Percentiles rank a stretch among this genome's conserved stretches.
phyloP scores from a whole-genome alignment of 2,329 filamentous ascomycete genomes.

The Tolypocladium cylindrosporum region DNA sequence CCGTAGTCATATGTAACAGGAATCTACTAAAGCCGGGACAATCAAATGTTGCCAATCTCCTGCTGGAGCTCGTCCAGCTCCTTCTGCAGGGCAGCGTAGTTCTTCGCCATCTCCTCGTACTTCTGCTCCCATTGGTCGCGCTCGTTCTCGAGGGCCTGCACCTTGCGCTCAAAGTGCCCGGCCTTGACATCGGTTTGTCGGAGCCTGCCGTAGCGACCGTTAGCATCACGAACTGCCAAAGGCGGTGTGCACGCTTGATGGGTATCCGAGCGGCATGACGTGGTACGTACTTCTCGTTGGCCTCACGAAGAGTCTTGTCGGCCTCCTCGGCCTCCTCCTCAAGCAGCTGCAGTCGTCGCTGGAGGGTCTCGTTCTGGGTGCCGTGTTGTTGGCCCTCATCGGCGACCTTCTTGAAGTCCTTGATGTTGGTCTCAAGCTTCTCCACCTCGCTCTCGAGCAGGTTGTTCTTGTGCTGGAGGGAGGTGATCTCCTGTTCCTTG shows the following conservation, averaged over 20 bases:
- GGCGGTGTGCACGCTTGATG: not conserved
- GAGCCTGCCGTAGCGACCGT: slow-evolving; percentile 49
- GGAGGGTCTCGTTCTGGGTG: slow-evolving; percentile 83
- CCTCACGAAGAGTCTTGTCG: slow-evolving; percentile 91
- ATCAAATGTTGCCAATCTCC: slow-evolving; percentile 89
- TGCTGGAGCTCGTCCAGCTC: slow-evolving; percentile 83
- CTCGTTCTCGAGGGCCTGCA: slow-evolving; percentile 86
- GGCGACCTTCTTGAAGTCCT: slow-evolving; percentile 79
- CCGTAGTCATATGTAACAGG: slow-evolving; percentile 2
- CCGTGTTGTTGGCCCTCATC: slow-evolving; percentile 75
- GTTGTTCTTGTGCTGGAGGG: slow-evolving; percentile 88
- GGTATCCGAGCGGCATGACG: not conserved
- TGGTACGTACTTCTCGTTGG: slow-evolving; percentile 86
- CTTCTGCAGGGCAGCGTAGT: slow-evolving; percentile 74
- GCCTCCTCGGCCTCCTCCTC: slow-evolving; percentile 97
- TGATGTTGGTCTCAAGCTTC: slow-evolving; percentile 76
- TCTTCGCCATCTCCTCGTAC: slow-evolving; percentile 95
- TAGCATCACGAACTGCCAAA: slow-evolving; percentile 3
- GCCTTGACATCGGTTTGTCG: slow-evolving; percentile 99
- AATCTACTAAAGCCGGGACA: slow-evolving; percentile 11
- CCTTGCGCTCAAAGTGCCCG: slow-evolving; percentile 98
- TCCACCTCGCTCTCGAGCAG: slow-evolving; percentile 85
- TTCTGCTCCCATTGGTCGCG: slow-evolving; percentile 94
- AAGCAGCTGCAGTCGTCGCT: slow-evolving; percentile 86
- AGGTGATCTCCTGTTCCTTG: slow-evolving; percentile 98